phyloP scores from a whole-genome alignment of 2,329 filamentous ascomycete genomes.

The Xylaria sp. region DNA sequence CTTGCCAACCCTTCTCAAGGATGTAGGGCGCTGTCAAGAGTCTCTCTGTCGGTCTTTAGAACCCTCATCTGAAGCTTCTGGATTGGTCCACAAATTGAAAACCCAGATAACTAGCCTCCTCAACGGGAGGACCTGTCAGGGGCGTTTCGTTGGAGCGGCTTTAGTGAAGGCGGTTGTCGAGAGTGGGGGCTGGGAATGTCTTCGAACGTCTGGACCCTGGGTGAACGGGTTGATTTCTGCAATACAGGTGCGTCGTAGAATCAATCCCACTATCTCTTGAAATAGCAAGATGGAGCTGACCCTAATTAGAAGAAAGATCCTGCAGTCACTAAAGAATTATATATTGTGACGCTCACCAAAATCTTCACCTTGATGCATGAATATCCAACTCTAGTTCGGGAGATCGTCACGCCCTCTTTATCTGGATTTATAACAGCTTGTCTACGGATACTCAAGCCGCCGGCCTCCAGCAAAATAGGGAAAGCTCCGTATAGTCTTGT shows the following conservation, averaged over 20 bases:
- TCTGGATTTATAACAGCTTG: conserved; percentile 78
- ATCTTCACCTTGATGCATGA: conserved; percentile 86
- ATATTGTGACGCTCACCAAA: conserved; percentile 79
- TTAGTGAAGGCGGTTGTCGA: conserved; percentile 85
- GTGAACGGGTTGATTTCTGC: conserved; percentile 79
- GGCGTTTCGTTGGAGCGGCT: conserved; percentile 80
- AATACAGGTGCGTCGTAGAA: conserved; percentile 66
- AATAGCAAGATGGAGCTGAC: conserved; percentile 7
- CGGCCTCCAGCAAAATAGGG: conserved; percentile 52
- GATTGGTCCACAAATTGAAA: conserved; percentile 84
- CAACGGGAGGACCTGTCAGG: conserved; percentile 78
- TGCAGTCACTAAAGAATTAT: conserved; percentile 77
- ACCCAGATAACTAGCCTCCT: conserved; percentile 81
- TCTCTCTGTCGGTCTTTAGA: conserved; percentile 72
- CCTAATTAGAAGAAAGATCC: conserved; percentile 77
- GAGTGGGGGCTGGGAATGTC: conserved; percentile 83
- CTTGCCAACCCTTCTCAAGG: conserved; percentile 73
- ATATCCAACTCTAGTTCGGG: conserved; percentile 83
- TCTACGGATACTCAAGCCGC: conserved; percentile 69
- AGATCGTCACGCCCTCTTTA: conserved; percentile 86
- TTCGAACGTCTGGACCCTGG: conserved; percentile 79
- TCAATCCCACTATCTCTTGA: not conserved
- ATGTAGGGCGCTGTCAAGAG: conserved; percentile 66
- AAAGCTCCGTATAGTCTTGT: conserved; percentile 62
- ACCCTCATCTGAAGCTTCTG: conserved; percentile 68